These are phyloP conservation scores for Populus simonii DNA, from an alignment of 345 rosid species.

Conservation along the genomic window DNA sequence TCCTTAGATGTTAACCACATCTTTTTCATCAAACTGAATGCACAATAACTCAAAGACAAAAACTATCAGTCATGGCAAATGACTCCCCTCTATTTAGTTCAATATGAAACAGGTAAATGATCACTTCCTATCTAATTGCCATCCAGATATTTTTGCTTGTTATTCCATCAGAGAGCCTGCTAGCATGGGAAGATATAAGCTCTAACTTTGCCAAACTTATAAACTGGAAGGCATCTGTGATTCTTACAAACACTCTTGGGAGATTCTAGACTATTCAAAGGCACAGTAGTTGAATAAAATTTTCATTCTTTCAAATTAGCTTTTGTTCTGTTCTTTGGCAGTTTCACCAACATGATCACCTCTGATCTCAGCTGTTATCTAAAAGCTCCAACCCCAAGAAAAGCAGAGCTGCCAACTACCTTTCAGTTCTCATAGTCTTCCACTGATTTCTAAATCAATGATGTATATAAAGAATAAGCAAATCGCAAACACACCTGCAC, in stretches of 20 bases:
- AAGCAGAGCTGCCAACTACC: conserved; percentile 14
- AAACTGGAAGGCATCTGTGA: not conserved
- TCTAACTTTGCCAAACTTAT: not conserved
- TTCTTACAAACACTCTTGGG: not conserved
- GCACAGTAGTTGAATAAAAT: not conserved
- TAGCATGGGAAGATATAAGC: not conserved
- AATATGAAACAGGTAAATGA: not conserved
- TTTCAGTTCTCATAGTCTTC: conserved; percentile 8
- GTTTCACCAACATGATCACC: conserved; percentile 12
- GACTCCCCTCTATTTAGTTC: not conserved
- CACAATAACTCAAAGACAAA: not conserved
- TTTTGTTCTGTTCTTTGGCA: conserved; percentile 10
- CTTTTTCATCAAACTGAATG: not conserved
- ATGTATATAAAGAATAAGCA: conserved; percentile 12
- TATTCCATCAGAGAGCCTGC: not conserved
- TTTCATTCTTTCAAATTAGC: not conserved
- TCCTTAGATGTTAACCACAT: not conserved
- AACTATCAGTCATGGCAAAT: not conserved
- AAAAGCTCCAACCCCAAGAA: conserved; percentile 15
- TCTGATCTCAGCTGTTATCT: conserved; percentile 3
- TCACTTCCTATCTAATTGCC: conserved; percentile 3
- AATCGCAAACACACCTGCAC: conserved; percentile 64
- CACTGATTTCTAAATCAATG: conserved; percentile 15
- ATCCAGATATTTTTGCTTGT: not conserved
- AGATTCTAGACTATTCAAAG: not conserved